These are phyloP conservation scores for Leccinum rimulosum DNA, from an alignment of 768 basidiomycete genomes.

Conservation along the genomic window DNA sequence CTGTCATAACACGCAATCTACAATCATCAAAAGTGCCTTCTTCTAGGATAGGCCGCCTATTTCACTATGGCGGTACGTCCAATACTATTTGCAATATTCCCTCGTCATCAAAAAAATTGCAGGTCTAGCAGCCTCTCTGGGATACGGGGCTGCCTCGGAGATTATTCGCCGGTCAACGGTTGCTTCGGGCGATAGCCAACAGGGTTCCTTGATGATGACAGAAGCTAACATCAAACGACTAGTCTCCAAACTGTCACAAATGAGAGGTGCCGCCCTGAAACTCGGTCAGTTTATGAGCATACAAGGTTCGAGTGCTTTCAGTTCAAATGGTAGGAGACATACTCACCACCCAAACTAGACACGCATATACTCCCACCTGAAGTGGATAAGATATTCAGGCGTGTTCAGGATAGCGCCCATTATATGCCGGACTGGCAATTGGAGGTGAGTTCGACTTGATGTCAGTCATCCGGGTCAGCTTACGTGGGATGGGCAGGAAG, in stretches of 20 bases:
- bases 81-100: background rate
- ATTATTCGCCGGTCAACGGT: slow-evolving; percentile 66
- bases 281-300: slow-evolving; percentile 97
- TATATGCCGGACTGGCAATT: slow-evolving; percentile 99
- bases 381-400: slow-evolving; percentile 81
- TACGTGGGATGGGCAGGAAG: slow-evolving; percentile 44
- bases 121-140: slow-evolving; percentile 90
- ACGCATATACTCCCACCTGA: slow-evolving; percentile 86
- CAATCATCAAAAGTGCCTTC: slow-evolving; percentile 89
- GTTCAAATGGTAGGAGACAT: background rate
- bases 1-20: slow-evolving; percentile 40
- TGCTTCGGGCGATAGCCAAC: slow-evolving; percentile 29
- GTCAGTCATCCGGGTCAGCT: background rate
- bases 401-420: slow-evolving; percentile 93
- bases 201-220: slow-evolving; percentile 73
- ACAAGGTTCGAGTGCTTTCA: slow-evolving; percentile 53
- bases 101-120: background rate
- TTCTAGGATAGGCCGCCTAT: slow-evolving; percentile 81
- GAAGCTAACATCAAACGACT: slow-evolving; percentile 89
- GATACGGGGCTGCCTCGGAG: slow-evolving; percentile 89
- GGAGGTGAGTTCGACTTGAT: slow-evolving; percentile 54
- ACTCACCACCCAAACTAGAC: slow-evolving; percentile 46
- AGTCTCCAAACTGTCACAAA: slow-evolving; percentile 88
- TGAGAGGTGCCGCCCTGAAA: slow-evolving; percentile 96
- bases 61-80: slow-evolving; percentile 86